Evolutionary conservation across 83 land plant genomes (phyloP), one percentile per base, ranked within the genome.

Genomic region (Picea abies): DNA sequence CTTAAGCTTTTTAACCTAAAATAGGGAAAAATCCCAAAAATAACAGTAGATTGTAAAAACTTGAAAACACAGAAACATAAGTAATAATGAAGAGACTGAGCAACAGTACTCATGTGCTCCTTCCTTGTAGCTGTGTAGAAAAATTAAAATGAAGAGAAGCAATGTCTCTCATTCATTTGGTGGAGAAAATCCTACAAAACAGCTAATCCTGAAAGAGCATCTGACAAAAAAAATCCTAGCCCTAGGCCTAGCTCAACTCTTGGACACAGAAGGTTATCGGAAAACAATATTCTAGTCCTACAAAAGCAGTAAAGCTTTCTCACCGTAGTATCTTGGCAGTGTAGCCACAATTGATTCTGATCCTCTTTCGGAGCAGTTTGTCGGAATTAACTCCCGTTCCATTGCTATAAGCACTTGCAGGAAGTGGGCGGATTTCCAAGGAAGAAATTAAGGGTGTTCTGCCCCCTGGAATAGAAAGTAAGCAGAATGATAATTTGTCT

Each of bases 381-480:
- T 80, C 63, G 1, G 79, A 72, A 69, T 65, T 63, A 66, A 80
- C 80, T 56, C 69, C 86, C 69, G 82, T 32, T 37, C 84, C 89
- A 79, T 20, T 75, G 2, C 19, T 66, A 63, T 91, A 91, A 81
- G 93, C 85, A 32, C 76, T 82, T 41, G 75, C 39, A 19, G 89
- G 91, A 25, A 91, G 87, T 4, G 91, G 89, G 25, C 93, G 89
- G 10, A 91, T n/a, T 81, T 91, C 93, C 76, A 91, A 62, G 3
- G 89, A 83, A 60, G 93, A 91, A 65, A 91, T 85, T 37, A 91
- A 88, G 58, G 93, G 93, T 66, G 14, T 39, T 22, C 91, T 91
- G 61, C 86, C 86, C 60, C 68, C 69, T 14, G 82, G 82, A 83
- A 85, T 83, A 39, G 87, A 32, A 25, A 68, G 84, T 44, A 91